Evolutionary conservation across 805 yeast genomes (phyloP).

Genomic region (Pichia rugopelliculosa): DNA sequence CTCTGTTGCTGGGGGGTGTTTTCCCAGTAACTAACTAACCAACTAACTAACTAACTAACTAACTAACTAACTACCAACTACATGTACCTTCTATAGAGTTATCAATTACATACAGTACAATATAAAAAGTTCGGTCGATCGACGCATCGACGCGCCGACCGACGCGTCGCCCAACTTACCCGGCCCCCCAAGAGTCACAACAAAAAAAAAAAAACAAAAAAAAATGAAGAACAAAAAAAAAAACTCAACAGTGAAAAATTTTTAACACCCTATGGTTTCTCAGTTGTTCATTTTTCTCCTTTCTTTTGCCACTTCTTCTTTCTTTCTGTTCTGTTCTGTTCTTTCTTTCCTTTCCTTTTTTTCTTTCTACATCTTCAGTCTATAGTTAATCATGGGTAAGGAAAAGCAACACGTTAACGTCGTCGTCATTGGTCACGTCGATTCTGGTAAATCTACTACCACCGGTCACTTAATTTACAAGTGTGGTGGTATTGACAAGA

Average conservation of each 20-base stretch:
- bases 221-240: too few relatives aligned
- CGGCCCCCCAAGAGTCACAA: too few relatives aligned
- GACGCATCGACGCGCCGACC: too few relatives aligned
- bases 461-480: constrained; percentile 98
- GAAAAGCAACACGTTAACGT: constrained; percentile 98
- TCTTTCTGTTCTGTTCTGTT: background rate
- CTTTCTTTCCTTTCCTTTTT: background rate
- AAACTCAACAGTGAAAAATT: too few relatives aligned
- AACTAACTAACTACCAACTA: too few relatives aligned
- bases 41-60: too few relatives aligned
- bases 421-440: constrained; percentile 99
- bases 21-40: too few relatives aligned
- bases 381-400: constrained; percentile 55
- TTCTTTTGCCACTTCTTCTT: background rate
- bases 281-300: background rate
- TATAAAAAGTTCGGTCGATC: too few relatives aligned
- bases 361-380: background rate
- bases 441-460: constrained; percentile 97
- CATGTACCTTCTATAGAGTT: too few relatives aligned
- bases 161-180: too few relatives aligned
- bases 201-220: too few relatives aligned
- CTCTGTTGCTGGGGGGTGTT: constrained; percentile 1
- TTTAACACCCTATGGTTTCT: background rate
- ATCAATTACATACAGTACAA: too few relatives aligned
- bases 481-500: constrained; percentile 99